These are phyloP conservation scores for Urochloa ruziziensis DNA, from an alignment of 176 grass and related monocot species.

Conservation along the genomic window DNA sequence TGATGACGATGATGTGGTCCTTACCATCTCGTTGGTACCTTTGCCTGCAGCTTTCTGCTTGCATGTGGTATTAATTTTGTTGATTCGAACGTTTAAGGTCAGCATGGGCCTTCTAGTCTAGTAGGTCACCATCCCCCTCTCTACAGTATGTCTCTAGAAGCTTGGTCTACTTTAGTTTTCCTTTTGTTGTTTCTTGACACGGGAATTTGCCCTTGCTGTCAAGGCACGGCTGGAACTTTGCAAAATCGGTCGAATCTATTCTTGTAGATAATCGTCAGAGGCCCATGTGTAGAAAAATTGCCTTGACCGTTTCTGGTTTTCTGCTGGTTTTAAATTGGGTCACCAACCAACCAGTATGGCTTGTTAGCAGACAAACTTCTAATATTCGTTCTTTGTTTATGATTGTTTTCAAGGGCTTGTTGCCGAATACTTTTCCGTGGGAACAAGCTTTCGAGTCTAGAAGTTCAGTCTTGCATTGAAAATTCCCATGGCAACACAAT, in stretches of 20 bases:
- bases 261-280: not conserved
- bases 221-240: not conserved
- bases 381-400: not conserved
- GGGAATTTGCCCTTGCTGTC: not conserved
- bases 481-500: too few species aligned
- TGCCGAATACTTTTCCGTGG: not conserved
- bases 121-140: too few species aligned
- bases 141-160: too few species aligned
- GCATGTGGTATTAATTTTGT: too few species aligned
- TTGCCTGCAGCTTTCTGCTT: too few species aligned
- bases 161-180: not conserved
- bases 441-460: not conserved
- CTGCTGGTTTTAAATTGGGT: not conserved
- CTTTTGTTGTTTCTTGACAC: not conserved
- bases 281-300: not conserved
- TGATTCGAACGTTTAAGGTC: too few species aligned
- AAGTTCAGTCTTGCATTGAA: not conserved
- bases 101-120: too few species aligned
- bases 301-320: not conserved
- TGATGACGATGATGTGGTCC: too few species aligned
- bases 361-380: not conserved
- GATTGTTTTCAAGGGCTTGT: not conserved
- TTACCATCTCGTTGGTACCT: too few species aligned
- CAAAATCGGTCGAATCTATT: not conserved
- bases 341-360: not conserved